These are phyloP conservation scores for Tricholoma sp. DNA, from an alignment of 768 basidiomycete species.

Conservation along the genomic window DNA sequence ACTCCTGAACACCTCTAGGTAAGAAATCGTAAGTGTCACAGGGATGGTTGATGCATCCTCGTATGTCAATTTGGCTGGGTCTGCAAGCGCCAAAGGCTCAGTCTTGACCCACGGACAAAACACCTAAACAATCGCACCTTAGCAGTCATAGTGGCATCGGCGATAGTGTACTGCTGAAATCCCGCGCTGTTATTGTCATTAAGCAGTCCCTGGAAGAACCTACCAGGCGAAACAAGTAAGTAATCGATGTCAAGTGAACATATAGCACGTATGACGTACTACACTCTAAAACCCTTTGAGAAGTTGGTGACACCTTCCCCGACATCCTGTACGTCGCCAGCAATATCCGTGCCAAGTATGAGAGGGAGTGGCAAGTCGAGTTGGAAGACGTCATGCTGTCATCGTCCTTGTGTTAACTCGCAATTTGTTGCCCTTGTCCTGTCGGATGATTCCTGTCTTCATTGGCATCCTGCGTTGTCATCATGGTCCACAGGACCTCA, in stretches of 20 bases:
- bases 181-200: constrained; percentile 6
- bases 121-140: constrained; percentile 7
- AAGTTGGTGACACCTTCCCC: constrained; percentile 48
- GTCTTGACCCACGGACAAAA: constrained; percentile 18
- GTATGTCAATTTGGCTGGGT: constrained; percentile 27
- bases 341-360: constrained; percentile 43
- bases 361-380: constrained; percentile 23
- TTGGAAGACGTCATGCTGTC: background rate
- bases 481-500: too few species aligned
- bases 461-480: too few species aligned
- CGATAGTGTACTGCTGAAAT: constrained; percentile 24
- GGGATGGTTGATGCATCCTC: constrained; percentile 37
- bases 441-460: too few species aligned
- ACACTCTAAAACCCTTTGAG: constrained; percentile 50
- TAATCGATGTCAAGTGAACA: background rate
- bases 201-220: constrained; percentile 9
- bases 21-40: constrained; percentile 30
- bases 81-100: background rate
- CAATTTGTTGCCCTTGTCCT: too few species aligned
- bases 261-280: constrained; percentile 22
- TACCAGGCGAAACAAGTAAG: background rate
- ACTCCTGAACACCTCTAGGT: constrained; percentile 24
- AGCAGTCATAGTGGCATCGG: constrained; percentile 15
- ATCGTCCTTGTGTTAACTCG: too few species aligned
- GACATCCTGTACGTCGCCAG: constrained; percentile 46